Conservation (phyloP, 176 grass and related monocot genomes). For the Cymbopogon citratus region DNA sequence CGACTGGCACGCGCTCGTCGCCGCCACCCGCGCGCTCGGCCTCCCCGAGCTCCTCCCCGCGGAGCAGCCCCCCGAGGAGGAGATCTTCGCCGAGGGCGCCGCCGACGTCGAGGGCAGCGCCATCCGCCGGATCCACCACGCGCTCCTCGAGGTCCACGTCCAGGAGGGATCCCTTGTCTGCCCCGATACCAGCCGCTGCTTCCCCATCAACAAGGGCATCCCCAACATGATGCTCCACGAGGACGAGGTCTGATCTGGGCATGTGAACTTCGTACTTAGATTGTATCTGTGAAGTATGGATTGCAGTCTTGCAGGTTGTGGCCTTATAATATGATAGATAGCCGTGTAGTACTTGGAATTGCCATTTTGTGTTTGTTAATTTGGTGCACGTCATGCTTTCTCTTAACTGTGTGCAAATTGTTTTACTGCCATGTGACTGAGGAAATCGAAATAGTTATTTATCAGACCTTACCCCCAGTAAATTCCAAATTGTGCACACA, state of each 20-base stretch:
- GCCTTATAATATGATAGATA: slow-evolving; percentile 1
- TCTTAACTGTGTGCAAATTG: neutral
- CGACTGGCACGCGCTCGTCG: slow-evolving; percentile 76
- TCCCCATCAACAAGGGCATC: slow-evolving; percentile 87
- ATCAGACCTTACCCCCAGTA: neutral
- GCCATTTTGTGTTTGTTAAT: neutral
- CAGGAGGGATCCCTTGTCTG: slow-evolving; percentile 82
- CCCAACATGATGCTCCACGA: slow-evolving; percentile 99
- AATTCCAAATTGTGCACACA: neutral
- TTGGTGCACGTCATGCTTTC: neutral
- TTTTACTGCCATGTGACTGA: neutral
- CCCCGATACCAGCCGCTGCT: slow-evolving; percentile 69
- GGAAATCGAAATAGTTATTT: neutral
- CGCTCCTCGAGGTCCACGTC: slow-evolving; percentile 83
- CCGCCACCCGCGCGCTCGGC: slow-evolving; percentile 44
- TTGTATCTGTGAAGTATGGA: slow-evolving; percentile 17
- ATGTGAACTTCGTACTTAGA: neutral
- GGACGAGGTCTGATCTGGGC: slow-evolving; percentile 60
- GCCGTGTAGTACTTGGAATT: neutral
- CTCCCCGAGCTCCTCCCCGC: slow-evolving; percentile 49
- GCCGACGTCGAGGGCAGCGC: slow-evolving; percentile 44
- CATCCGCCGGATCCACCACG: slow-evolving; percentile 76
- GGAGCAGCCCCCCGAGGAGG: slow-evolving; percentile 43
- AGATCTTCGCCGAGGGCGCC: slow-evolving; percentile 64
- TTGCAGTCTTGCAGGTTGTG: slow-evolving; percentile 2